Evolutionary conservation across 305 asterid species (phyloP).

Genomic region (Vinca major): DNA sequence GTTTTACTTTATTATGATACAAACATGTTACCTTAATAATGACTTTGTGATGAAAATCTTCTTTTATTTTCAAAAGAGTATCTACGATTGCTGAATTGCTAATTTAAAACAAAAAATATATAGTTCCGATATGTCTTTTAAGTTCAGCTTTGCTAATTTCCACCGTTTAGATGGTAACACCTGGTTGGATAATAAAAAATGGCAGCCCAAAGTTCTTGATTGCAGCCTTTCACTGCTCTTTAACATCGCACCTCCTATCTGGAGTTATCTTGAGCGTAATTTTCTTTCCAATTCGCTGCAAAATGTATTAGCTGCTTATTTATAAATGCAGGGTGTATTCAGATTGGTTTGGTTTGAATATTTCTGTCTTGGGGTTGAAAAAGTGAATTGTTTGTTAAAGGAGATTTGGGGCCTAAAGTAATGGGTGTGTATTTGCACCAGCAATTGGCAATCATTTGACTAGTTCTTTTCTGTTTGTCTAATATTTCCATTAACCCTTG

Average conservation of each 20-base stretch:
- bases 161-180: not conserved
- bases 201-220: not conserved
- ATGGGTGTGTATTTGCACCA: too few relatives aligned
- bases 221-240: not conserved
- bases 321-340: not conserved
- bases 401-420: too few relatives aligned
- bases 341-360: too few relatives aligned
- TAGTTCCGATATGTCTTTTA: not conserved
- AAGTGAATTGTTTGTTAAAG: too few relatives aligned
- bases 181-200: not conserved
- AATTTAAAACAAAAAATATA: not conserved
- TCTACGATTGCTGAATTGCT: not conserved
- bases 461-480: not conserved
- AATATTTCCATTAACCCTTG: not conserved
- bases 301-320: not conserved
- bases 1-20: not conserved
- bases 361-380: too few relatives aligned
- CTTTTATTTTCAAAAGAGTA: not conserved
- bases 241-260: slow-evolving; percentile 1
- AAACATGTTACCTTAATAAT: not conserved
- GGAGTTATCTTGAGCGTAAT: not conserved
- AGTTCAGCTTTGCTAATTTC: not conserved
- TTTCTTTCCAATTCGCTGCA: not conserved
- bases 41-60: not conserved
- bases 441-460: not conserved